Base-by-base conservation (phyloP, 2,329 filamentous ascomycete species). In the Penicillium sp. region DNA sequence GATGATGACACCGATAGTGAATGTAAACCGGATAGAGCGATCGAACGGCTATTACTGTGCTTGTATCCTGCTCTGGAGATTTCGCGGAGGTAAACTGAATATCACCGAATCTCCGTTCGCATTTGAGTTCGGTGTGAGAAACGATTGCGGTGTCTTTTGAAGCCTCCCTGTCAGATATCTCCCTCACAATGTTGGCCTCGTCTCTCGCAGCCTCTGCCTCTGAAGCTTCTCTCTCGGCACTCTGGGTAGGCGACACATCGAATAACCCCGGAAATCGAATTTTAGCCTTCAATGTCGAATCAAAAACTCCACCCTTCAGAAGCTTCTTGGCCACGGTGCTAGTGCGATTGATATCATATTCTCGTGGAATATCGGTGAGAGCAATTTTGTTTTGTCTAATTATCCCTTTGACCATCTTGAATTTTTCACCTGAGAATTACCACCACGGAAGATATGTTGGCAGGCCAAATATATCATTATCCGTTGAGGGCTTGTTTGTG, bases 21-120 rank as follows among this genome's bases (percentile, higher is more conserved):
- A 58, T 58, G n/a, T 58, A 58, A 8, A 58, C 55, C 15, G 49
- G 55, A 34, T 58, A 58, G 14, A 58, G 55, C 55, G 55, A 58
- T 37, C 8, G 49, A 53, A 58, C 25, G 5, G 55, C n/a, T n/a
- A n/a, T n/a, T n/a, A n/a, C n/a, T n/a, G n/a, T n/a, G n/a, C n/a
- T n/a, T n/a, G n/a, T n/a, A n/a, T n/a, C n/a, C n/a, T n/a, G n/a
- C n/a, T n/a, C n/a, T n/a, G n/a, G n/a, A n/a, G n/a, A n/a, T n/a
- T n/a, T n/a, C n/a, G n/a, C n/a, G n/a, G n/a, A n/a, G n/a, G n/a
- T n/a, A n/a, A n/a, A n/a, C n/a, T n/a, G n/a, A n/a, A n/a, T n/a
- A n/a, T n/a, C n/a, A n/a, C n/a, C n/a, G n/a, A n/a, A n/a, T n/a
- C n/a, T n/a, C n/a, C n/a, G n/a, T n/a, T n/a, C n/a, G n/a, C n/a